Percentiles rank a stretch among this genome's conserved stretches.
Conservation (phyloP, 108 stramenopile genomes). For the Seminavis robusta region DNA sequence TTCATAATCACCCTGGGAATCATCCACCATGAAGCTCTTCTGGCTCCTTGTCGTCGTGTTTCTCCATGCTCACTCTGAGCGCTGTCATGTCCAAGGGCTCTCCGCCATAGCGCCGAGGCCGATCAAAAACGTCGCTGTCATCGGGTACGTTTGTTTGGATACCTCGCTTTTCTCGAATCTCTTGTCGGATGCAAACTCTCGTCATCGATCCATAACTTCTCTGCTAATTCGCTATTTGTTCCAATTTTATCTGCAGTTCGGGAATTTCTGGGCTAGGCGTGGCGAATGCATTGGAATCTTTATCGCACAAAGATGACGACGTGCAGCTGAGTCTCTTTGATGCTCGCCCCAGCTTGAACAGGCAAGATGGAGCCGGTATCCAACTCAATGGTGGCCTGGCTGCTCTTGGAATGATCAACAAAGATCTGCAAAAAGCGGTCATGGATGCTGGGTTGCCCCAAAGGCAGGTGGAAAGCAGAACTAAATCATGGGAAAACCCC, state of each 20-base stretch:
- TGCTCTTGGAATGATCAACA: constrained; percentile 56
- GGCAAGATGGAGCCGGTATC: constrained; percentile 48
- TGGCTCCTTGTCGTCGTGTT: too few relatives aligned
- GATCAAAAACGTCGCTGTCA: constrained; percentile 22
- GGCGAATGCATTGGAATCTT: constrained; percentile 56
- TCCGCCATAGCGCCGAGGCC: too few relatives aligned
- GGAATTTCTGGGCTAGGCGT: constrained; percentile 72
- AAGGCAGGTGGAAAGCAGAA: constrained; percentile 35
- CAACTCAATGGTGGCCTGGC: constrained; percentile 70
- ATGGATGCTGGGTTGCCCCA: constrained; percentile 53
- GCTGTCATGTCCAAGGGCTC: too few relatives aligned
- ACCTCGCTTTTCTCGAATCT: too few relatives aligned
- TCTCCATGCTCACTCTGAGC: too few relatives aligned
- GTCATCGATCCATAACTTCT: background rate
- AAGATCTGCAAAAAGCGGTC: constrained; percentile 40
- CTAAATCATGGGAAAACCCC: constrained; percentile 51
- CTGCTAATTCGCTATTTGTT: background rate
- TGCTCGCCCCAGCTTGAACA: constrained; percentile 37
- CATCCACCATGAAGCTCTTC: too few relatives aligned
- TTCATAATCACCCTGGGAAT: too few relatives aligned
- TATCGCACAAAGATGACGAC: background rate
- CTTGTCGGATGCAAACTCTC: too few relatives aligned
- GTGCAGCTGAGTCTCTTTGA: constrained; percentile 31
- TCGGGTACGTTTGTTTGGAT: too few relatives aligned
- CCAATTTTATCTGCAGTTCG: too few relatives aligned